phyloP scores from a whole-genome alignment of 2,329 filamentous ascomycete genomes.

The Cercospora sp. region DNA sequence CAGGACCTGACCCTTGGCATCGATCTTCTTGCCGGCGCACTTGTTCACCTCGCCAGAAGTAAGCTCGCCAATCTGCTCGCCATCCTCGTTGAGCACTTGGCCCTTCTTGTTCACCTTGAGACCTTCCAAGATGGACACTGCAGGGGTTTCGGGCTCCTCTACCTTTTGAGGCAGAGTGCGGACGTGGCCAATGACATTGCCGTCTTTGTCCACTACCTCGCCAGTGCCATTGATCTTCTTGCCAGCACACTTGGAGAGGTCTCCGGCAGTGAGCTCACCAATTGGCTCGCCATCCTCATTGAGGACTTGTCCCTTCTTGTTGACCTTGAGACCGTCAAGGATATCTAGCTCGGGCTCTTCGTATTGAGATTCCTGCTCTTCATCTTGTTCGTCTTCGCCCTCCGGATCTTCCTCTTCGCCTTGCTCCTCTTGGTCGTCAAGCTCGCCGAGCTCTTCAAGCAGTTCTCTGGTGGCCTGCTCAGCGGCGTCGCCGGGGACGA shows the following conservation, averaged over 20 bases:
- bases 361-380: slow-evolving; percentile 30
- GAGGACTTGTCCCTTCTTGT: slow-evolving; percentile 58
- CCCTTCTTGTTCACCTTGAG: slow-evolving; percentile 62
- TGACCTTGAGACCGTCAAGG: slow-evolving; percentile 57
- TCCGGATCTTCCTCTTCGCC: slow-evolving; percentile 32
- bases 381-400: slow-evolving; percentile 29
- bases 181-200: slow-evolving; percentile 63
- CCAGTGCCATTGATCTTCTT: slow-evolving; percentile 66
- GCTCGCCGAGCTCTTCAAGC: slow-evolving; percentile 50
- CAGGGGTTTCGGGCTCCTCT: slow-evolving; percentile 36
- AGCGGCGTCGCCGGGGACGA: slow-evolving; percentile 52
- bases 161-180: slow-evolving; percentile 51
- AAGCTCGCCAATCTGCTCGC: slow-evolving; percentile 56
- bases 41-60: slow-evolving; percentile 59
- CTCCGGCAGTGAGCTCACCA: slow-evolving; percentile 57
- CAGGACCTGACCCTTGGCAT: slow-evolving; percentile 63
- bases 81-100: slow-evolving; percentile 54
- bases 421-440: slow-evolving; percentile 40
- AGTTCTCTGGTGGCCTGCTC: slow-evolving; percentile 52
- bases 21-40: slow-evolving; percentile 64
- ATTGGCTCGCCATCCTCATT: slow-evolving; percentile 56
- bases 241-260: slow-evolving; percentile 62
- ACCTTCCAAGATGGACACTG: slow-evolving; percentile 52
- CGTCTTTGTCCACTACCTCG: slow-evolving; percentile 64
- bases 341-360: slow-evolving; percentile 45